Evolutionary conservation across 2,329 filamentous ascomycete genomes (phyloP).

Genomic region (Diplodia seriata): DNA sequence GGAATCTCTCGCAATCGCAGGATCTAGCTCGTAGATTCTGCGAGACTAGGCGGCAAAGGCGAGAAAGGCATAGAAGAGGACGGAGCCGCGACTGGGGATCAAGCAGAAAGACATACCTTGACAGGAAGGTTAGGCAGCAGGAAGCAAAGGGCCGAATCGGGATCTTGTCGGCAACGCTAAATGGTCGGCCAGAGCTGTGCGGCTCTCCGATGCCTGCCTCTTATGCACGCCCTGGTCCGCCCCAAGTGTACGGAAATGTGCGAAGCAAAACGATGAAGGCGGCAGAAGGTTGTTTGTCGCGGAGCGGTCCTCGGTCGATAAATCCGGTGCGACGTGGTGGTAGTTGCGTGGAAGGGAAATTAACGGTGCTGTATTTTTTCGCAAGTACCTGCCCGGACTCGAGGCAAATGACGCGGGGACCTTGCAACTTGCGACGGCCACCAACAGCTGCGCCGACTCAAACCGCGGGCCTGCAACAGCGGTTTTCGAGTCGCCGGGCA

Average conservation of each 20-base stretch:
- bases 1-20: neutral
- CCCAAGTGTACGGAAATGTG: neutral
- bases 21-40: neutral
- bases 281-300: neutral
- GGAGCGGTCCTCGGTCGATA: neutral
- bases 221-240: neutral
- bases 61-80: neutral
- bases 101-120: constrained; percentile 13
- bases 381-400: constrained; percentile 1
- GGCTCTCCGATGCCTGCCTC: constrained; percentile 21
- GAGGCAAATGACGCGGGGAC: neutral
- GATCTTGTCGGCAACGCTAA: constrained; percentile 12
- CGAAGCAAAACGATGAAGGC: neutral
- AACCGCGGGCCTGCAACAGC: neutral
- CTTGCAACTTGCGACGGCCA: constrained; percentile 15
- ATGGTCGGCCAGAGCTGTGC: constrained; percentile 19
- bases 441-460: neutral
- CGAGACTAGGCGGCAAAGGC: neutral
- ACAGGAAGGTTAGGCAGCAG: constrained; percentile 20
- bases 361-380: constrained; percentile 8
- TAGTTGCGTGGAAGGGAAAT: neutral
- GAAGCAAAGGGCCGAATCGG: constrained; percentile 22
- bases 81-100: neutral
- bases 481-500: neutral
- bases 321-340: neutral